phyloP scores from a whole-genome alignment of 768 basidiomycete species.

The Mycena epipterygia region DNA sequence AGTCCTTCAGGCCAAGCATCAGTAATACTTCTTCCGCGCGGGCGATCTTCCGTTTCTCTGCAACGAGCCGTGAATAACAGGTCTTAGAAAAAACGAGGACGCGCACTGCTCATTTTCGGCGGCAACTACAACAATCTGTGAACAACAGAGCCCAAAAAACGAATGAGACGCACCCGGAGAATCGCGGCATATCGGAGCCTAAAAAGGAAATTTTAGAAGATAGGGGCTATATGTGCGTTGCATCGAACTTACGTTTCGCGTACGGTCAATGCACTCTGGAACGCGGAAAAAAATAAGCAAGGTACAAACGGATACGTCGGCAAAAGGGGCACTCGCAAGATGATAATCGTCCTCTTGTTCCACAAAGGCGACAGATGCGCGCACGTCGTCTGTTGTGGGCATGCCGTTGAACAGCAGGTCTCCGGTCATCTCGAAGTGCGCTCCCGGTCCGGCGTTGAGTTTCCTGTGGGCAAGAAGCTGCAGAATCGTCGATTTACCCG shows the following conservation, averaged over 20 bases:
- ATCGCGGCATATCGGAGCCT: slow-evolving; percentile 32
- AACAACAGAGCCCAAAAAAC: slow-evolving; percentile 22
- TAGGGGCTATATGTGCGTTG: slow-evolving; percentile 1
- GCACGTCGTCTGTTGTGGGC: slow-evolving; percentile 38
- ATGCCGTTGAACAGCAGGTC: slow-evolving; percentile 43
- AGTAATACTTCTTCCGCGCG: slow-evolving; percentile 60
- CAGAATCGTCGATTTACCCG: slow-evolving; percentile 35
- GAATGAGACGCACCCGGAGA: too few species aligned
- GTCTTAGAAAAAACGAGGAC: too few species aligned
- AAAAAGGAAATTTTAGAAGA: slow-evolving; percentile 13
- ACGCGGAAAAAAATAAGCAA: neutral
- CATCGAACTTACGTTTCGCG: slow-evolving; percentile 23
- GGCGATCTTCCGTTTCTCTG: slow-evolving; percentile 49
- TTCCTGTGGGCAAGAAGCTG: slow-evolving; percentile 34
- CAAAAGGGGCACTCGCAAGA: slow-evolving; percentile 1
- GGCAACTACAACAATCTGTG: slow-evolving; percentile 32
- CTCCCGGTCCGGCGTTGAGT: slow-evolving; percentile 32
- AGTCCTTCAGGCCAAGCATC: slow-evolving; percentile 60
- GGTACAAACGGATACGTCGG: too few species aligned
- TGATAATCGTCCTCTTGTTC: slow-evolving; percentile 38
- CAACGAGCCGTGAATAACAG: slow-evolving; percentile 12
- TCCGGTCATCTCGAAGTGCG: slow-evolving; percentile 35
- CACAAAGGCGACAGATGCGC: slow-evolving; percentile 30
- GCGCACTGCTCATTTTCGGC: slow-evolving; percentile 36
- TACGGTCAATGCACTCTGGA: slow-evolving; percentile 35